These are phyloP conservation scores for Berberis thunbergii DNA, from an alignment of 164 flowering plant species.

Conservation along the genomic window DNA sequence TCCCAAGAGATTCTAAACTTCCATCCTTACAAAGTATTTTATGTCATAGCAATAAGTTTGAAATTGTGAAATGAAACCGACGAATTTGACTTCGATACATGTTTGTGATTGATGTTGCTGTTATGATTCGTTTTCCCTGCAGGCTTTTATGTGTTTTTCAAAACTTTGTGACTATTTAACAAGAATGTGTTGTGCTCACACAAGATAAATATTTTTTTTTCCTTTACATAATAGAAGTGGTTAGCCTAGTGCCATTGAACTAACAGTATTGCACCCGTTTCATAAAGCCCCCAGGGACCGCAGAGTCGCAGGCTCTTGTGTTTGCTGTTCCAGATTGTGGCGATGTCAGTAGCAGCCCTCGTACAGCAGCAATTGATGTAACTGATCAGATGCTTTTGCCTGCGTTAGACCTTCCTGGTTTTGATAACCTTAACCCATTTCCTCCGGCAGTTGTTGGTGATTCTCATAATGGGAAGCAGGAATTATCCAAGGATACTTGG, in stretches of 20 bases:
- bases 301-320: slow-evolving; percentile 63
- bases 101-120: too few relatives aligned
- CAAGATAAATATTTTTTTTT: too few relatives aligned
- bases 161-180: too few relatives aligned
- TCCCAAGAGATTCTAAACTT: too few relatives aligned
- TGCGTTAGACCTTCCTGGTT: slow-evolving; percentile 37
- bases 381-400: slow-evolving; percentile 73
- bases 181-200: too few relatives aligned
- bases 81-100: too few relatives aligned
- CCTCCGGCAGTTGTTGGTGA: slow-evolving; percentile 45
- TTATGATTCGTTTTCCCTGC: too few relatives aligned
- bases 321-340: slow-evolving; percentile 63
- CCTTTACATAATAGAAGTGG: neutral
- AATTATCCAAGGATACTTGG: slow-evolving; percentile 24
- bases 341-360: slow-evolving; percentile 67
- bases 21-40: too few relatives aligned
- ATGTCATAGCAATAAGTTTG: too few relatives aligned
- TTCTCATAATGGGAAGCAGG: slow-evolving; percentile 40
- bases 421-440: slow-evolving; percentile 57
- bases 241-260: neutral
- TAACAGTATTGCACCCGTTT: slow-evolving; percentile 14
- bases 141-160: too few relatives aligned
- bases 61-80: too few relatives aligned
- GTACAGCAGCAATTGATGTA: slow-evolving; percentile 58
- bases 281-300: slow-evolving; percentile 92